Conservation (phyloP, 495 filamentous ascomycete genomes). For the Aspergillus campestris region DNA sequence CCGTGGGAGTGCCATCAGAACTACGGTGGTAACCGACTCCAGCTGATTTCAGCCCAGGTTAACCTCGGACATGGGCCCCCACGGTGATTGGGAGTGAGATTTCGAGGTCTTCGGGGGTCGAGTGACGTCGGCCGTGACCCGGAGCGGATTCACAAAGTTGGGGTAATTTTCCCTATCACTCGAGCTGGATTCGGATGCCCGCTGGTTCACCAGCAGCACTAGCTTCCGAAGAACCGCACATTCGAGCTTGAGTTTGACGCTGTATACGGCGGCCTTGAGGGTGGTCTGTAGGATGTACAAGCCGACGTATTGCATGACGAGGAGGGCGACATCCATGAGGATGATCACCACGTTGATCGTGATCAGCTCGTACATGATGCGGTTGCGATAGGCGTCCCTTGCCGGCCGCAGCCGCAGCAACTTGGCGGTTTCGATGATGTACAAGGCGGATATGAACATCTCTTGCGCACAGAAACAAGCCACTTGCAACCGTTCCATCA, state of each 20-base stretch:
- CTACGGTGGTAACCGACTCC: too few relatives aligned
- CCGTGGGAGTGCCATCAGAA: too few relatives aligned
- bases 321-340: slow-evolving; percentile 44
- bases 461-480: slow-evolving; percentile 54
- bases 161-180: slow-evolving; percentile 29
- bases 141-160: slow-evolving; percentile 30
- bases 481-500: slow-evolving; percentile 52
- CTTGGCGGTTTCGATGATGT: slow-evolving; percentile 44
- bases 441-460: slow-evolving; percentile 47
- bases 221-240: slow-evolving; percentile 46
- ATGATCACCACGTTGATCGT: slow-evolving; percentile 49
- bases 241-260: slow-evolving; percentile 56
- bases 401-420: slow-evolving; percentile 34
- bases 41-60: slow-evolving; percentile 13
- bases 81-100: slow-evolving; percentile 7
- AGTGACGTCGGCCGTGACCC: slow-evolving; percentile 30
- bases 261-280: slow-evolving; percentile 50
- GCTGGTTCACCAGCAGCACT: slow-evolving; percentile 26
- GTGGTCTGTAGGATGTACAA: slow-evolving; percentile 47
- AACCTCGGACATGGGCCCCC: slow-evolving; percentile 28
- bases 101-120: slow-evolving; percentile 18
- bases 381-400: slow-evolving; percentile 30
- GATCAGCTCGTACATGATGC: slow-evolving; percentile 44
- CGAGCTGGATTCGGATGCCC: slow-evolving; percentile 24
- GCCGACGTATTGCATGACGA: slow-evolving; percentile 46